These are phyloP conservation scores for Amphirosellinia nigrospora DNA, from an alignment of 495 filamentous ascomycete species.

Conservation along the genomic window DNA sequence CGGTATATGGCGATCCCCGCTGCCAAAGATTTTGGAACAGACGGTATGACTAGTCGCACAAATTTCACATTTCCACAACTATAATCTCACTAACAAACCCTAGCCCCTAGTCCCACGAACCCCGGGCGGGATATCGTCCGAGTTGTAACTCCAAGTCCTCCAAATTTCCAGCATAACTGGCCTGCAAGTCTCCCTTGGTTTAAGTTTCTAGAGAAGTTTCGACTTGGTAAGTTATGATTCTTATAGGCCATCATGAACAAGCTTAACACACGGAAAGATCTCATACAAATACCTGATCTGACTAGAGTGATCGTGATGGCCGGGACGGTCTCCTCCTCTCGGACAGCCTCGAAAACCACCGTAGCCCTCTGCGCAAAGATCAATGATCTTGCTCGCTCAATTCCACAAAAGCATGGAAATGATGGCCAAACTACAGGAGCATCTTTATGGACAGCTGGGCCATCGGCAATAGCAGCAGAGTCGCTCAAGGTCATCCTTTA, in stretches of 20 bases:
- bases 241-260: background rate
- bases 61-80: background rate
- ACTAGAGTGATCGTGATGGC: background rate
- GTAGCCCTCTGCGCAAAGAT: background rate
- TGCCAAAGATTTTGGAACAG: background rate
- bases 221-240: background rate
- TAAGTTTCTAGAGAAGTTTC: background rate
- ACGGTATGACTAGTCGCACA: background rate
- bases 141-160: background rate
- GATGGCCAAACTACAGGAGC: background rate
- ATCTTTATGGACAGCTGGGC: background rate
- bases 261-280: background rate
- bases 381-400: background rate
- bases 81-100: background rate
- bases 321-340: background rate
- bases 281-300: background rate
- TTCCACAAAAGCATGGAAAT: background rate
- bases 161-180: background rate
- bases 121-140: background rate
- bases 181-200: background rate
- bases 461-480: conserved; percentile 6
- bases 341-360: background rate
- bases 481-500: background rate
- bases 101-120: background rate
- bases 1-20: conserved; percentile 8